phyloP scores from a whole-genome alignment of 2,329 filamentous ascomycete species.

The Trichoderma koningii region DNA sequence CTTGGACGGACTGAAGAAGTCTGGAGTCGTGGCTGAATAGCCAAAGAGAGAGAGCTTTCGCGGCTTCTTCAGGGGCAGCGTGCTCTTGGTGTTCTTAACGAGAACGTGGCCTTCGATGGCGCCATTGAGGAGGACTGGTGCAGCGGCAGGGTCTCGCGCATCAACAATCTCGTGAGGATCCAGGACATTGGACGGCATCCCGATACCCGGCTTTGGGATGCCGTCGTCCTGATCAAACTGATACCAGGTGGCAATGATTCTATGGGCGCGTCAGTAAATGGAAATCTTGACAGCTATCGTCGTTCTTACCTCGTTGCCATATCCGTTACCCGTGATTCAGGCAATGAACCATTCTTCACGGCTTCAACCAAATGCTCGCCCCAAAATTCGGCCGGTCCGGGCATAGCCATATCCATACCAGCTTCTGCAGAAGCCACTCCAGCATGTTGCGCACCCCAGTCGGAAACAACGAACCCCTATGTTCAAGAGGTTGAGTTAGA shows the following conservation, averaged over 20 bases:
- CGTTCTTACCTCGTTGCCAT: conserved; percentile 54
- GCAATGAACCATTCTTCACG: conserved; percentile 61
- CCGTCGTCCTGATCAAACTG: conserved; percentile 54
- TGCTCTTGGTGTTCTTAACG: conserved; percentile 60
- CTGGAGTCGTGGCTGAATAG: conserved; percentile 57
- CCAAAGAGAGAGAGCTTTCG: conserved; percentile 61
- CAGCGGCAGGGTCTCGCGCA: conserved; percentile 51
- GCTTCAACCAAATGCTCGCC: conserved; percentile 58
- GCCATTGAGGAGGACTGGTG: conserved; percentile 51
- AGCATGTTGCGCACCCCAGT: conserved; percentile 68
- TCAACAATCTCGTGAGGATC: conserved; percentile 56
- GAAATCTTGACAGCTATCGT: not conserved
- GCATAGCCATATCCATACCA: conserved; percentile 75
- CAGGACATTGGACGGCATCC: conserved; percentile 53
- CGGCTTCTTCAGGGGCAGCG: conserved; percentile 56
- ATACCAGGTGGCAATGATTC: conserved; percentile 58
- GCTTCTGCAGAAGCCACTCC: conserved; percentile 63
- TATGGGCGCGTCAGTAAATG: conserved; percentile 22
- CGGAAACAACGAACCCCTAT: conserved; percentile 64
- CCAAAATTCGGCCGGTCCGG: conserved; percentile 47
- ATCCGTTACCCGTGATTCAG: conserved; percentile 58
- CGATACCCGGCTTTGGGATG: conserved; percentile 51
- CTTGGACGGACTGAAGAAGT: conserved; percentile 44
- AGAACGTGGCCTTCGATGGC: conserved; percentile 66
- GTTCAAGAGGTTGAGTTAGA: conserved; percentile 31